Base-by-base conservation (phyloP, 495 filamentous ascomycete genomes). In the Aspergillus bridgeri region DNA sequence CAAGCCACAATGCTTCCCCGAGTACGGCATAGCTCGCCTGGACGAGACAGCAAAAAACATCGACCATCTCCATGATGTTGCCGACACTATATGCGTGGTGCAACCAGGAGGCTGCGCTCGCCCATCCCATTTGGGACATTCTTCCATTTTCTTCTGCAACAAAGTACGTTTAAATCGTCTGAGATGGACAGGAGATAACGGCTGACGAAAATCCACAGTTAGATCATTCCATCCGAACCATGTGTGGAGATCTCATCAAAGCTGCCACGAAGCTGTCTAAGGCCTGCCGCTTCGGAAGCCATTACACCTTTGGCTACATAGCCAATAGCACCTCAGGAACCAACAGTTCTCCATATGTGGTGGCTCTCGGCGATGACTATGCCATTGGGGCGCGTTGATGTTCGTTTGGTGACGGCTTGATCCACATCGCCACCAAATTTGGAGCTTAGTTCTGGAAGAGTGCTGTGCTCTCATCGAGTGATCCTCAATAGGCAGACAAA, bases 281-380 rank as follows among this genome's bases (percentile, higher is more conserved):
- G 22, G 45, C 45, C 45, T 47, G 45, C 45, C 45, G 45, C 45
- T 47, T 47, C 45, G 45, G 45, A 47, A 47, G 45, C 45, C 45
- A 47, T 23, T 47, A 21, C 21, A 47, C 45, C 19, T 47, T 20
- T 47, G 45, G 45, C n/a, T 47, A 47, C n/a, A 47, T 47, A 15
- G 22, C 45, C n/a, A 47, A 47, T 23, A 47, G 45, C 45, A 47
- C 45, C 45, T 8, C 45, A 23, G 45, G 45, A 23, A 20, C 45
- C 11, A 15, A 47, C n/a, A 47, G 45, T 23, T 47, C 18, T 47
- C 45, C 45, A 47, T 47, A 47, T 47, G 45, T 47, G 45, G 45
- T 21, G n/a, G 45, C 45, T 23, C 45, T 47, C 15, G 45, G 45
- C 11, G 45, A 47, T 47, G 45, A 47, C n/a, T 20, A 47, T 47